Evolutionary conservation across 345 rosid genomes (phyloP).

Genomic region (Corchorus olitorius): DNA sequence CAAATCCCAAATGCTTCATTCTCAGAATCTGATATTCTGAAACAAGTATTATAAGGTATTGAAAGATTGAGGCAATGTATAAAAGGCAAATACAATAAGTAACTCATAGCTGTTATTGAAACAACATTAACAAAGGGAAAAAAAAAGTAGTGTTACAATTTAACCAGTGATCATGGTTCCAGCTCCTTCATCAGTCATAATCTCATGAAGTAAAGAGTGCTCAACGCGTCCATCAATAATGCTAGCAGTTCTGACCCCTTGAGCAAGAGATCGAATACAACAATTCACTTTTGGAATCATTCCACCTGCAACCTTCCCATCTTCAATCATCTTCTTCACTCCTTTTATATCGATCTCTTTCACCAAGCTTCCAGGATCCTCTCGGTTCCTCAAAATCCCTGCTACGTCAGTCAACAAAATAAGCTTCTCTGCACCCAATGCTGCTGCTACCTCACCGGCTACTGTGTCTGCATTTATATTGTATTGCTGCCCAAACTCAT

Average conservation of each 20-base stretch:
- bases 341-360: constrained; percentile 87
- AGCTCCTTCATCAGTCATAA: constrained; percentile 90
- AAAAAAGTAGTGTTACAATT: background rate
- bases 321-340: constrained; percentile 73
- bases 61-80: background rate
- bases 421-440: constrained; percentile 88
- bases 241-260: constrained; percentile 90
- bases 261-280: constrained; percentile 79
- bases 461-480: constrained; percentile 95
- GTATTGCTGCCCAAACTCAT: constrained; percentile 69
- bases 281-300: constrained; percentile 96
- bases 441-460: constrained; percentile 93
- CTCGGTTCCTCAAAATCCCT: constrained; percentile 65
- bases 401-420: constrained; percentile 86
- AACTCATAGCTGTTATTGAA: background rate
- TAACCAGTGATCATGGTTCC: constrained; percentile 94
- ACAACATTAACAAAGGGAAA: background rate
- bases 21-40: background rate
- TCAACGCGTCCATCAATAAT: constrained; percentile 84
- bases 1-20: background rate
- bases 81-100: background rate
- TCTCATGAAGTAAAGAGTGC: constrained; percentile 84
- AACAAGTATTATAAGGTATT: background rate
- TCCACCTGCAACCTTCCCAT: constrained; percentile 80
- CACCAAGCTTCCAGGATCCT: constrained; percentile 71